Conservation (phyloP, 2,329 filamentous ascomycete genomes). For the Cytospora chrysosperma region DNA sequence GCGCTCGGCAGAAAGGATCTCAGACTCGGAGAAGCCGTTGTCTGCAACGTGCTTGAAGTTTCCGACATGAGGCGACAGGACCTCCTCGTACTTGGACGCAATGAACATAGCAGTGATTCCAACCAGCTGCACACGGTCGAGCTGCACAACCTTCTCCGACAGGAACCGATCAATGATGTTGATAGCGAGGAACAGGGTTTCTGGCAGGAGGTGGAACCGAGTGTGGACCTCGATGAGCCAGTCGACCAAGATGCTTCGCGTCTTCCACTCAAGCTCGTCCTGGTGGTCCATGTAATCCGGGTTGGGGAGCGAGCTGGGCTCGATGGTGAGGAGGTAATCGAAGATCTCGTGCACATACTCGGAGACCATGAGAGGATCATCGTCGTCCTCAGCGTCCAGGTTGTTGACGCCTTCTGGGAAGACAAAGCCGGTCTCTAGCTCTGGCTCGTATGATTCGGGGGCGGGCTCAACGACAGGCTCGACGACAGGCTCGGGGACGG, state of each 20-base stretch:
- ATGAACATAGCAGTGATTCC: conserved; percentile 99
- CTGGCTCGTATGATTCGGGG: conserved; percentile 34
- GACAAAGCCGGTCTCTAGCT: conserved; percentile 28
- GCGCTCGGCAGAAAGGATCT: conserved; percentile 96
- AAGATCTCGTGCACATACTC: conserved; percentile 98
- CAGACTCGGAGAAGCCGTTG: conserved; percentile 90
- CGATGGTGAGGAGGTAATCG: conserved; percentile 87
- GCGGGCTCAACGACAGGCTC: conserved; percentile 21
- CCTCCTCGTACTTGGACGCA: conserved; percentile 97
- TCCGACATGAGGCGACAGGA: conserved; percentile 91
- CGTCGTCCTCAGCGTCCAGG: conserved; percentile 81
- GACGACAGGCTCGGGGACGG: conserved; percentile 33
- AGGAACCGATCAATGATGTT: conserved; percentile 99
- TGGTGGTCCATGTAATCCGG: conserved; percentile 94
- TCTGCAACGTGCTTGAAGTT: conserved; percentile 98
- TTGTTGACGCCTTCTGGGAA: conserved; percentile 53
- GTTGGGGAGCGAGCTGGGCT: conserved; percentile 77
- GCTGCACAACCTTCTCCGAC: conserved; percentile 89
- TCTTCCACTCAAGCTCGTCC: conserved; percentile 96
- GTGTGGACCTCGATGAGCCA: conserved; percentile 99
- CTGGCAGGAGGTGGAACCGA: conserved; percentile 89
- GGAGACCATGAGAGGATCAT: conserved; percentile 96
- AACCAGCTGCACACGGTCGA: conserved; percentile 93
- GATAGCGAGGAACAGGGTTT: conserved; percentile 94
- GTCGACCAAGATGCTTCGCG: conserved; percentile 93